These are phyloP conservation scores for Podospora comata DNA, from an alignment of 495 filamentous ascomycete genomes.

Conservation along the genomic window DNA sequence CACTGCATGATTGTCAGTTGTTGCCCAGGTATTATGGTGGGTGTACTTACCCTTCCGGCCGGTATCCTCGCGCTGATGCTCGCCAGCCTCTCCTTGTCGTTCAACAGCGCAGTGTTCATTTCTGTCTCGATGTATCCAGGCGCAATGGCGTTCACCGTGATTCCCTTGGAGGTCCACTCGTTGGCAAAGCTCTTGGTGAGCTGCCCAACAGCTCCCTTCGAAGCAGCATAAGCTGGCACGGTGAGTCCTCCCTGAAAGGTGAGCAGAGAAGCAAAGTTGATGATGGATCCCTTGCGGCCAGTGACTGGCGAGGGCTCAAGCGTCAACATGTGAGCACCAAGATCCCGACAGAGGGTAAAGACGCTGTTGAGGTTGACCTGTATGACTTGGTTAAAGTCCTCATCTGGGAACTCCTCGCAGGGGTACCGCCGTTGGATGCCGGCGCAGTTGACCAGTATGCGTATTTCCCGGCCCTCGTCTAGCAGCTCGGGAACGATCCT, in stretches of 20 bases:
- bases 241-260: conserved; percentile 90
- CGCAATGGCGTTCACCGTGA: conserved; percentile 81
- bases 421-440: conserved; percentile 82
- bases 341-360: conserved; percentile 79
- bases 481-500: conserved; percentile 59
- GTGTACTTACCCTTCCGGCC: conserved; percentile 53
- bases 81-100: conserved; percentile 62
- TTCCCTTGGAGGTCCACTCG: conserved; percentile 75
- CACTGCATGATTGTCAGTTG: conserved; percentile 42
- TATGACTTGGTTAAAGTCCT: conserved; percentile 81
- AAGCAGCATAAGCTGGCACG: conserved; percentile 86
- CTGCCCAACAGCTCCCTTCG: conserved; percentile 82
- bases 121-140: conserved; percentile 82
- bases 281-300: conserved; percentile 68
- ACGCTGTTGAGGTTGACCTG: conserved; percentile 82
- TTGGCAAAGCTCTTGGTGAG: conserved; percentile 86
- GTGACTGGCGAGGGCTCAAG: conserved; percentile 50
- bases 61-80: conserved; percentile 83
- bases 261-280: conserved; percentile 82
- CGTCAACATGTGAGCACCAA: conserved; percentile 77
- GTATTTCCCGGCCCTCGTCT: conserved; percentile 55
- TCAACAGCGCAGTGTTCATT: conserved; percentile 83
- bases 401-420: conserved; percentile 70
- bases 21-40: not conserved
- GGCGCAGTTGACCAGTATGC: conserved; percentile 81